A percentile compares a stretch with the other conserved stretches of the same genome.
Evolutionary conservation across 345 rosid species (phyloP).

Genomic region (Triadica sebifera): DNA sequence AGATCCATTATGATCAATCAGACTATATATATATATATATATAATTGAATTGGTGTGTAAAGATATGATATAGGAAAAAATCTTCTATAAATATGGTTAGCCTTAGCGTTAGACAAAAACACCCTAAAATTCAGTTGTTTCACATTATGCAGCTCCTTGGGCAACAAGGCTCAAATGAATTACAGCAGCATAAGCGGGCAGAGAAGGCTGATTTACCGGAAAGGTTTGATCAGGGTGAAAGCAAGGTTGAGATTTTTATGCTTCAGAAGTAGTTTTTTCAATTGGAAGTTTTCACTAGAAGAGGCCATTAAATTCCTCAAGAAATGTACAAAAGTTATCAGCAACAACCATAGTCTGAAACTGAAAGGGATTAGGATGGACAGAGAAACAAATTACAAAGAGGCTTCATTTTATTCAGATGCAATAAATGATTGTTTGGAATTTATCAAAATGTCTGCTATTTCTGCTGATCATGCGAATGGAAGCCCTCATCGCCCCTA

Average conservation of each 20-base stretch:
- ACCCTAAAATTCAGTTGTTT: too few species aligned
- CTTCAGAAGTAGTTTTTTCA: background rate
- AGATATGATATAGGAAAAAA: too few species aligned
- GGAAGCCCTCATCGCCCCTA: too few species aligned
- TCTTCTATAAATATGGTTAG: too few species aligned
- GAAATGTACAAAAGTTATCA: background rate
- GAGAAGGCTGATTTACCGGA: background rate
- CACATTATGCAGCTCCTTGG: too few species aligned
- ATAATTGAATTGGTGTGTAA: too few species aligned
- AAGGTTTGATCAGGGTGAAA: conserved; percentile 20
- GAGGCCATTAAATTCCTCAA: conserved; percentile 7
- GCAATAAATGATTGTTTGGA: conserved; percentile 27
- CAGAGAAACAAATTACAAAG: too few species aligned
- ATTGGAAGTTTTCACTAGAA: conserved; percentile 2
- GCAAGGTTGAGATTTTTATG: background rate
- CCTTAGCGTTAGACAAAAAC: too few species aligned
- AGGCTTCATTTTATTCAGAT: conserved; percentile 20
- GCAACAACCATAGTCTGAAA: background rate
- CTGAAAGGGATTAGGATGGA: too few species aligned
- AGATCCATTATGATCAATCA: too few species aligned
- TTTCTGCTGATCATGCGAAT: too few species aligned
- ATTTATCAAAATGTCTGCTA: conserved; percentile 19
- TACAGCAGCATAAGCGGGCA: background rate
- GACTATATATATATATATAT: too few species aligned
- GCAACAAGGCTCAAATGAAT: background rate